Conservation (phyloP, 2,329 filamentous ascomycete genomes). For the Calonectria honghensis region DNA sequence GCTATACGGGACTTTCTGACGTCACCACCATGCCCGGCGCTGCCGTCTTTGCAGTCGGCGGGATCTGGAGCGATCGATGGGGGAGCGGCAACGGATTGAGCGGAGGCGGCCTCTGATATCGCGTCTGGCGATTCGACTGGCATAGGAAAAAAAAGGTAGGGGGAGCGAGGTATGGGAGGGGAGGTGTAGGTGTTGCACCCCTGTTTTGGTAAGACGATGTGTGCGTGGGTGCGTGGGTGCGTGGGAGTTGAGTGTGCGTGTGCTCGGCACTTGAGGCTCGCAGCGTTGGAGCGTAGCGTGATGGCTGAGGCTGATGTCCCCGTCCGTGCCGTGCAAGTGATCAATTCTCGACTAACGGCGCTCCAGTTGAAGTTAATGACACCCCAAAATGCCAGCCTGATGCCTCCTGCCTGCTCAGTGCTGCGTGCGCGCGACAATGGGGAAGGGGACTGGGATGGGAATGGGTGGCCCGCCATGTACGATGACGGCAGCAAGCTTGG, state of each 20-base stretch:
- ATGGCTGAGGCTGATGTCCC: conserved; percentile 9
- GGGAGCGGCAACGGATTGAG: conserved; percentile 18
- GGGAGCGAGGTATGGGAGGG: conserved; percentile 17
- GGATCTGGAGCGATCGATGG: conserved; percentile 23
- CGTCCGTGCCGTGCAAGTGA: conserved; percentile 24
- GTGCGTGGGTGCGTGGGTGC: neutral
- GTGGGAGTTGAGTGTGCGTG: neutral
- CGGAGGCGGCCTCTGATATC: conserved; percentile 20
- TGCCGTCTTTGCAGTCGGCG: conserved; percentile 25
- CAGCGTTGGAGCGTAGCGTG: conserved; percentile 24
- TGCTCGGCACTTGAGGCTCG: conserved; percentile 17
- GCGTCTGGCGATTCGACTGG: conserved; percentile 20
- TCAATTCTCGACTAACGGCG: conserved; percentile 23
- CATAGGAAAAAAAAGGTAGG: conserved; percentile 1
- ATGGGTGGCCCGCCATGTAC: conserved; percentile 40
- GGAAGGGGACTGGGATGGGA: neutral
- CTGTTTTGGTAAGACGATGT: conserved; percentile 22
- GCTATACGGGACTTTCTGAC: conserved; percentile 48
- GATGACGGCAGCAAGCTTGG: conserved; percentile 53
- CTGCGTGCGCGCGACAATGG: neutral
- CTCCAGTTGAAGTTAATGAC: conserved; percentile 22
- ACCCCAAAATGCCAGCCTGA: conserved; percentile 1
- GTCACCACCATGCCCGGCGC: conserved; percentile 54
- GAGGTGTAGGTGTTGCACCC: conserved; percentile 16
- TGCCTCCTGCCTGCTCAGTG: neutral